Conservation (phyloP, 257 asterid genomes). For the Solanum rostratum region DNA sequence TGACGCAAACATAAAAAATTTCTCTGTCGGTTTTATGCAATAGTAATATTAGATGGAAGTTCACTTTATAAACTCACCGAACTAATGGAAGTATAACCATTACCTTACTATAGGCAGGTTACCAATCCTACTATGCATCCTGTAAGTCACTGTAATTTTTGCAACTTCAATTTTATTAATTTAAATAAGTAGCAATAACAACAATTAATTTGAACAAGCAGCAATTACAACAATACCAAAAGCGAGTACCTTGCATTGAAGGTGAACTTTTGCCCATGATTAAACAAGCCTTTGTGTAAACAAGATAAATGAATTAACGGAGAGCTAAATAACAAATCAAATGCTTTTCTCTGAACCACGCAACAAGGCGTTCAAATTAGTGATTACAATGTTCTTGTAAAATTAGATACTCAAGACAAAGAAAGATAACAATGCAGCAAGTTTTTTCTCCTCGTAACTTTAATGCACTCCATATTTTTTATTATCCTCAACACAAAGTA, state of each 20-base stretch:
- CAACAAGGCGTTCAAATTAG: too few species aligned
- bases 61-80: background rate
- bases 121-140: background rate
- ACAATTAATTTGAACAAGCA: too few species aligned
- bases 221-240: background rate
- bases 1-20: background rate
- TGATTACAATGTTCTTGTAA: too few species aligned
- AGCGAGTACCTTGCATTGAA: constrained; percentile 76
- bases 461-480: too few species aligned
- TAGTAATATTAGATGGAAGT: background rate
- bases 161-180: background rate
- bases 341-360: too few species aligned
- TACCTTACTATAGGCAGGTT: background rate
- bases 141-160: background rate
- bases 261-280: constrained; percentile 95
- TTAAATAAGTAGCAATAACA: background rate
- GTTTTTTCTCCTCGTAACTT: too few species aligned
- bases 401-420: too few species aligned
- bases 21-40: background rate
- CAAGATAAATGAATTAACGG: too few species aligned
- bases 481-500: too few species aligned
- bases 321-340: too few species aligned
- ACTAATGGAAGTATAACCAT: background rate
- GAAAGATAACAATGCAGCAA: too few species aligned
- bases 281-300: constrained; percentile 76